A percentile compares a stretch with the other conserved stretches of the same genome.
phyloP scores from a whole-genome alignment of 371 early-diverging fungal genomes.

The Mortierella sp. region DNA sequence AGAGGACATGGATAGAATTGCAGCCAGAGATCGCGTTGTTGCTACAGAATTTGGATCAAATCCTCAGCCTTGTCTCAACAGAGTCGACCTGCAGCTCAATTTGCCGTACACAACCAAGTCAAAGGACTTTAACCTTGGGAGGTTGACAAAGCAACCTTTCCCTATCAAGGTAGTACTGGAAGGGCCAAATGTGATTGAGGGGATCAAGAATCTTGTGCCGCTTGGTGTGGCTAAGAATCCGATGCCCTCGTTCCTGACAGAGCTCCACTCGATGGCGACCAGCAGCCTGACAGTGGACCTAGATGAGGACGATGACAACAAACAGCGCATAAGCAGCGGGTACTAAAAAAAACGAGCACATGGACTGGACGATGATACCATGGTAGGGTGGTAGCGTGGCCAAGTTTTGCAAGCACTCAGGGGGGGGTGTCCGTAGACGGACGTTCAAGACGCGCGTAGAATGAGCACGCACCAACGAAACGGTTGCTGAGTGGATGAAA shows the following conservation, averaged over 20 bases:
- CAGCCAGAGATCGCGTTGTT: conserved; percentile 24
- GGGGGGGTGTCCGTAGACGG: too few species aligned
- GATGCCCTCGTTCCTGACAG: conserved; percentile 58
- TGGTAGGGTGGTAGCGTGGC: too few species aligned
- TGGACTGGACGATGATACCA: too few species aligned
- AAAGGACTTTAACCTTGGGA: conserved; percentile 24
- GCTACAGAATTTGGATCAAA: conserved; percentile 50
- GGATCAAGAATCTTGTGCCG: conserved; percentile 55
- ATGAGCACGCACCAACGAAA: conserved; percentile 4
- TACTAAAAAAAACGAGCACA: background rate
- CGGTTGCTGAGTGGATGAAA: conserved; percentile 7
- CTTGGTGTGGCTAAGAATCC: conserved; percentile 56
- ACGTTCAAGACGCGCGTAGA: too few species aligned
- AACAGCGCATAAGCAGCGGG: conserved; percentile 9
- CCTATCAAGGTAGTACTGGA: conserved; percentile 54
- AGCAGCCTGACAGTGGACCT: conserved; percentile 34
- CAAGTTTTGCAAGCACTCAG: too few species aligned
- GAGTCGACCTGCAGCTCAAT: conserved; percentile 47
- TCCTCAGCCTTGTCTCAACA: conserved; percentile 41
- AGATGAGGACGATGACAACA: conserved; percentile 16
- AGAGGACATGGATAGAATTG: conserved; percentile 30
- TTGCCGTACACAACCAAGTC: conserved; percentile 31
- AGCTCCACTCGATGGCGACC: conserved; percentile 51
- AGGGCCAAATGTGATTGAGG: conserved; percentile 64
- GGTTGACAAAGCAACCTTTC: conserved; percentile 25